Evolutionary conservation across 2,329 filamentous ascomycete species (phyloP), one percentile per base, ranked within the genome.

Genomic region (Basipetospora chlamydospora): DNA sequence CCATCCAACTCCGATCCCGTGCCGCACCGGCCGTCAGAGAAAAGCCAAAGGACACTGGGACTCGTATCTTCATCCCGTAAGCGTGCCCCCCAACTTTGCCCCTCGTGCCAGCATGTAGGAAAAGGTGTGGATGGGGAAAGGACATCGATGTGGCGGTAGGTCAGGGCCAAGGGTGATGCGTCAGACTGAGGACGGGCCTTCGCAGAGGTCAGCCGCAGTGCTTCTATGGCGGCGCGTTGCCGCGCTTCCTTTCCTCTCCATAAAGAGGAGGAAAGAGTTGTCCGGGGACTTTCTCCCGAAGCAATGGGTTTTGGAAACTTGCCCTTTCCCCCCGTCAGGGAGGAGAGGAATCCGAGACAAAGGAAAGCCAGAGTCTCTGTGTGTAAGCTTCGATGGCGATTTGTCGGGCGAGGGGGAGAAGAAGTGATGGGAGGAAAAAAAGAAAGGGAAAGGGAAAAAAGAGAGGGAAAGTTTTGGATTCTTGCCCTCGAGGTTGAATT

Each of bases 251-350:
- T 52, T 9, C 51, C 52, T 51, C 52, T 53, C 52, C 48, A 45
- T 40, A 46, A 55, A n/a, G 53, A 49, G 44, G 48, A 51, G 47
- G 55, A 41, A 49, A 54, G 59, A 64, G 71, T 64, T 78, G 87
- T 95, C 88, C 88, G 88, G 88, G 88, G 88, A 96, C 88, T 96
- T 96, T 96, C 88, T 94, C 88, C 88, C 86, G 90, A 95, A 95
- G 87, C 87, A 56, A 54, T 8, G 21, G 28, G 22, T 32, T 30
- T 12, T 26, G 11, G 16, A 26, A n/a, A n/a, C n/a, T n/a, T n/a
- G n/a, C n/a, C n/a, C n/a, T n/a, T n/a, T n/a, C n/a, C n/a, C n/a
- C n/a, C n/a, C n/a, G n/a, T n/a, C n/a, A n/a, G n/a, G n/a, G n/a
- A n/a, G 25, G 9, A 16, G 5, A 13, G 15, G 54, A 61, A 46